A percentile compares a stretch with the other conserved stretches of the same genome.
phyloP scores from a whole-genome alignment of 1,284 basidiomycete genomes.

The Cystobasidiaceae sp. region DNA sequence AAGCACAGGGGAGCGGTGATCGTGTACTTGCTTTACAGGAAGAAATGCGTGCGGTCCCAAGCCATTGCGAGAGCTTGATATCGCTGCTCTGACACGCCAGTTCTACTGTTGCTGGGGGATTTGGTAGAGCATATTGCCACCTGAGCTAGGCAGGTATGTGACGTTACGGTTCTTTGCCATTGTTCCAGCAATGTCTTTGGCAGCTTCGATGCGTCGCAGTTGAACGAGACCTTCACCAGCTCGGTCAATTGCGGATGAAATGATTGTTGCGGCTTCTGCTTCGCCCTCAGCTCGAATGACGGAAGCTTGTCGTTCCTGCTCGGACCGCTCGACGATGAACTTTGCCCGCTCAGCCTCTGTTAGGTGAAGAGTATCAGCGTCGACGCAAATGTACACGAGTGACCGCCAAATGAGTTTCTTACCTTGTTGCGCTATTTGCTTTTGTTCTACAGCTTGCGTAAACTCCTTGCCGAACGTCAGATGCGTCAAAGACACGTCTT shows the following conservation, averaged over 20 bases:
- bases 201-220: slow-evolving; percentile 94
- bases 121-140: slow-evolving; percentile 45
- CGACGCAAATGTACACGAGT: not conserved
- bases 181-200: slow-evolving; percentile 79
- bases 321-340: slow-evolving; percentile 96
- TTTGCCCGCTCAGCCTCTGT: slow-evolving; percentile 94
- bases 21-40: too few relatives aligned
- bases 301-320: slow-evolving; percentile 97
- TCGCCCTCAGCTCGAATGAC: slow-evolving; percentile 98
- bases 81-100: not conserved
- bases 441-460: slow-evolving; percentile 86
- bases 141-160: slow-evolving; percentile 49
- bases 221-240: slow-evolving; percentile 94
- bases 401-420: slow-evolving; percentile 37
- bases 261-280: slow-evolving; percentile 90
- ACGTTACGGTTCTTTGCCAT: slow-evolving; percentile 48
- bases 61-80: not conserved
- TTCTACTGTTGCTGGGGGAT: slow-evolving; percentile 23
- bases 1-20: too few relatives aligned
- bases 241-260: slow-evolving; percentile 85
- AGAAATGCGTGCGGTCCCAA: not conserved
- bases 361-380: not conserved
- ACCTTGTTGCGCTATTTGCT: slow-evolving; percentile 95
- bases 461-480: slow-evolving; percentile 57
- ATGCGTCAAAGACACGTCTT: slow-evolving; percentile 92